Evolutionary conservation across 768 basidiomycete species (phyloP).

Genomic region (Hypsizygus marmoreus): DNA sequence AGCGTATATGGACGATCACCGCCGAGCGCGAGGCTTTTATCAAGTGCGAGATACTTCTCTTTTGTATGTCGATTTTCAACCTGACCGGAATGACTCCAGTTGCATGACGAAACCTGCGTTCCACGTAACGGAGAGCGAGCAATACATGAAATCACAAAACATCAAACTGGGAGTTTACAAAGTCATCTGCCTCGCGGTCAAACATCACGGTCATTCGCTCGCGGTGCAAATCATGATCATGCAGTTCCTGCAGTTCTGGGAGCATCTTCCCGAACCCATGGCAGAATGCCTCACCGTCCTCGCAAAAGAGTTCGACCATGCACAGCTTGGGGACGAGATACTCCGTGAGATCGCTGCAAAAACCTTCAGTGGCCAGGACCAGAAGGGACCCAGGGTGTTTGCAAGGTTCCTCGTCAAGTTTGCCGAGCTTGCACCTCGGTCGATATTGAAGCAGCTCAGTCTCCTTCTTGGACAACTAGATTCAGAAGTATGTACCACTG

Average conservation of each 20-base stretch:
- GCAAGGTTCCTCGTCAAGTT: conserved; percentile 82
- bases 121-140: conserved; percentile 81
- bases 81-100: conserved; percentile 38
- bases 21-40: conserved; percentile 87
- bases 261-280: conserved; percentile 93
- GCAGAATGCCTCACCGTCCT: conserved; percentile 85
- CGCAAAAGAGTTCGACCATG: conserved; percentile 83
- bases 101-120: conserved; percentile 90
- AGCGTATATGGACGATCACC: conserved; percentile 88
- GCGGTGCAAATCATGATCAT: conserved; percentile 89
- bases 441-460: conserved; percentile 88
- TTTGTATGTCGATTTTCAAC: background rate
- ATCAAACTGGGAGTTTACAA: conserved; percentile 82
- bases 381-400: conserved; percentile 85
- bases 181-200: conserved; percentile 89
- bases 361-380: conserved; percentile 78
- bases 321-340: conserved; percentile 89
- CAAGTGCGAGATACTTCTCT: conserved; percentile 51
- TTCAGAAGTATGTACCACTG: conserved; percentile 68
- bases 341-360: conserved; percentile 84
- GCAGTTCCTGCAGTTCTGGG: conserved; percentile 90
- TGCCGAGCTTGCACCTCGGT: conserved; percentile 76
- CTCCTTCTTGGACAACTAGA: conserved; percentile 85
- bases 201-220: conserved; percentile 82
- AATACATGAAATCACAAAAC: conserved; percentile 78